These are phyloP conservation scores for Xylaria acuta DNA, from an alignment of 495 filamentous ascomycete species.

Conservation along the genomic window DNA sequence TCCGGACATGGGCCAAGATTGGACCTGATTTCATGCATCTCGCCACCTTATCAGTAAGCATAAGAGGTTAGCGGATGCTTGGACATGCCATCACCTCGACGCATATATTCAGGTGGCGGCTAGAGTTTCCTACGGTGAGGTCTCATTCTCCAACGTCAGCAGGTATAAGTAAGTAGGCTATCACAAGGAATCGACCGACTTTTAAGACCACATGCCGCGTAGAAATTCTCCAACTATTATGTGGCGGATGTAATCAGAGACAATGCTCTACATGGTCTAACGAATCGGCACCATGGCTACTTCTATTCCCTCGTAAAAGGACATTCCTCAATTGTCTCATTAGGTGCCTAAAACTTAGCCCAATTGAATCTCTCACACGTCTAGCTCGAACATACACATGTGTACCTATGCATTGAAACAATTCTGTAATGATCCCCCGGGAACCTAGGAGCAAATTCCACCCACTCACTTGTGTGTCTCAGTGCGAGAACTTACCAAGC, in stretches of 20 bases:
- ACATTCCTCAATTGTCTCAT: too few species aligned
- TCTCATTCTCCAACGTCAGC: neutral
- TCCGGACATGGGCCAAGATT: neutral
- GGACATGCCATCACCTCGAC: neutral
- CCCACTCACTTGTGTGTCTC: neutral
- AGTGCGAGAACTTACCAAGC: neutral
- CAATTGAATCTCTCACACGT: neutral
- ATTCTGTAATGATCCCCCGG: neutral
- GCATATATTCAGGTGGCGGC: neutral
- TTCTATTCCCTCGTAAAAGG: too few species aligned
- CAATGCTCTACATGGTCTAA: neutral
- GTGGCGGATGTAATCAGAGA: neutral
- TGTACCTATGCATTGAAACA: neutral
- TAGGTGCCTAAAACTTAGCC: neutral
- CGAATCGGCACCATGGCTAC: neutral
- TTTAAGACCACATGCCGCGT: neutral
- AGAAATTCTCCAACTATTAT: neutral
- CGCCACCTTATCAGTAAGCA: constrained; percentile 9
- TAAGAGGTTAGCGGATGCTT: neutral
- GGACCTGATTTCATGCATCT: neutral
- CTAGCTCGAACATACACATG: neutral
- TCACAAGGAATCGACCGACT: neutral
- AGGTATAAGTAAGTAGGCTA: neutral
- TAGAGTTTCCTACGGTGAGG: neutral
- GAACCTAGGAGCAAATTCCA: neutral